Percentiles rank a stretch among this genome's conserved stretches.
phyloP scores from a whole-genome alignment of 2,329 filamentous ascomycete genomes.

The Fusarium odoratissimum region DNA sequence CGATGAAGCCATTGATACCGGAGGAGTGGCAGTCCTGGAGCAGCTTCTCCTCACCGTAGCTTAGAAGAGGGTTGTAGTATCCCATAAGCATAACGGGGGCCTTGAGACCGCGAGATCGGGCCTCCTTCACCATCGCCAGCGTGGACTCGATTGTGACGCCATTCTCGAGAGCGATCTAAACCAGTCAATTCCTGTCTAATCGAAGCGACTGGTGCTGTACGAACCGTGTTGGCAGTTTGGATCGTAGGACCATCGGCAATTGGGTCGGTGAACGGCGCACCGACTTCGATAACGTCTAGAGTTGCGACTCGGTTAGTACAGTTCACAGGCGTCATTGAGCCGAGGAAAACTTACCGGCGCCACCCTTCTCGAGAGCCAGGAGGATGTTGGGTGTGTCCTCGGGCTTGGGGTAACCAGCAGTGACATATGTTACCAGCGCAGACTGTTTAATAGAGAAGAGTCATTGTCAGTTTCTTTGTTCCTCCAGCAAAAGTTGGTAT shows the following conservation, averaged over 20 bases:
- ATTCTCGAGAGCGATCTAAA: constrained; percentile 80
- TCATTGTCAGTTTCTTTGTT: constrained; percentile 37
- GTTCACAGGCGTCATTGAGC: constrained; percentile 3
- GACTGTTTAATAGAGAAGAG: constrained; percentile 60
- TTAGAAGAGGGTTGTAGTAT: constrained; percentile 96
- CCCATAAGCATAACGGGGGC: constrained; percentile 95
- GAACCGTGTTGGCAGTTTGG: constrained; percentile 90
- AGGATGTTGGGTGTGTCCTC: constrained; percentile 86
- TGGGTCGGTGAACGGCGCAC: constrained; percentile 96
- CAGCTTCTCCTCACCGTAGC: constrained; percentile 92
- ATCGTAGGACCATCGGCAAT: constrained; percentile 98
- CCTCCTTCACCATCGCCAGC: constrained; percentile 85
- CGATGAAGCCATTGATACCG: constrained; percentile 95
- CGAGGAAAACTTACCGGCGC: constrained; percentile 74
- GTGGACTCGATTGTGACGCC: constrained; percentile 85
- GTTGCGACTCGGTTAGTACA: constrained; percentile 19
- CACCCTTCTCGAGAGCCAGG: constrained; percentile 90
- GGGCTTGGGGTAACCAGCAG: constrained; percentile 88
- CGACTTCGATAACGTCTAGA: constrained; percentile 90
- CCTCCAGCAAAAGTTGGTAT: neutral
- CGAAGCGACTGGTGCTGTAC: constrained; percentile 33
- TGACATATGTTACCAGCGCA: constrained; percentile 95
- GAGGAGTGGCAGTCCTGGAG: constrained; percentile 85
- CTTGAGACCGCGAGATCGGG: constrained; percentile 79
- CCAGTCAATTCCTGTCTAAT: constrained; percentile 16